Evolutionary conservation across 306 rosid genomes (phyloP).

Genomic region (Medicago truncatula): DNA sequence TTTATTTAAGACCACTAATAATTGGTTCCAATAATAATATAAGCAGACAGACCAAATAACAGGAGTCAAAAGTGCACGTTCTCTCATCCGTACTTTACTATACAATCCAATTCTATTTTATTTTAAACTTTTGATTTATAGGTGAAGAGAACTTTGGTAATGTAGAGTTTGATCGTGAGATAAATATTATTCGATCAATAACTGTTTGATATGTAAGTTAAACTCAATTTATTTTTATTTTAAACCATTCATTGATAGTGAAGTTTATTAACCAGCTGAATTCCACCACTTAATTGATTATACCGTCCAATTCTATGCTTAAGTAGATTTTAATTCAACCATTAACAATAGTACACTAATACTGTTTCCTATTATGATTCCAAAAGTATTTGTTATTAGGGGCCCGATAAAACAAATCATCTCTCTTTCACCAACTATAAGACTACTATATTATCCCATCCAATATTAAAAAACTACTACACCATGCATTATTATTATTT

Average conservation of each 20-base stretch:
- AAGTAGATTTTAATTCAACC: background rate
- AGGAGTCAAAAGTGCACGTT: constrained; percentile 16
- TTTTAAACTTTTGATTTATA: too few species aligned
- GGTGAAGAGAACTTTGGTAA: too few species aligned
- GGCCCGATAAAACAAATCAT: constrained; percentile 76
- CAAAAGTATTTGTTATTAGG: constrained; percentile 53
- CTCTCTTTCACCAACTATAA: constrained; percentile 41
- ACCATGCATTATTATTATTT: constrained; percentile 34
- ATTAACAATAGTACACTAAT: background rate
- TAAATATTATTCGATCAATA: too few species aligned
- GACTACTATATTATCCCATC: background rate
- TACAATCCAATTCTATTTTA: too few species aligned
- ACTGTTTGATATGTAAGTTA: too few species aligned
- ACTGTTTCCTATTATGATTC: background rate
- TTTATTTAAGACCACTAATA: constrained; percentile 31
- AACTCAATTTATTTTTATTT: too few species aligned
- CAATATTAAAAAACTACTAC: background rate
- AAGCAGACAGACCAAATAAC: constrained; percentile 31
- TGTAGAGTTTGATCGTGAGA: too few species aligned
- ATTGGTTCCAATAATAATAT: constrained; percentile 42
- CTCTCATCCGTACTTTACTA: constrained; percentile 6
- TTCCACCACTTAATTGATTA: too few species aligned
- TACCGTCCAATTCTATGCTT: background rate
- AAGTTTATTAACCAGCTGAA: too few species aligned
- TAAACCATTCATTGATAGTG: too few species aligned